A percentile compares a stretch with the other conserved stretches of the same genome.
phyloP scores from a whole-genome alignment of 2,329 filamentous ascomycete genomes.

The Alternaria viburni region DNA sequence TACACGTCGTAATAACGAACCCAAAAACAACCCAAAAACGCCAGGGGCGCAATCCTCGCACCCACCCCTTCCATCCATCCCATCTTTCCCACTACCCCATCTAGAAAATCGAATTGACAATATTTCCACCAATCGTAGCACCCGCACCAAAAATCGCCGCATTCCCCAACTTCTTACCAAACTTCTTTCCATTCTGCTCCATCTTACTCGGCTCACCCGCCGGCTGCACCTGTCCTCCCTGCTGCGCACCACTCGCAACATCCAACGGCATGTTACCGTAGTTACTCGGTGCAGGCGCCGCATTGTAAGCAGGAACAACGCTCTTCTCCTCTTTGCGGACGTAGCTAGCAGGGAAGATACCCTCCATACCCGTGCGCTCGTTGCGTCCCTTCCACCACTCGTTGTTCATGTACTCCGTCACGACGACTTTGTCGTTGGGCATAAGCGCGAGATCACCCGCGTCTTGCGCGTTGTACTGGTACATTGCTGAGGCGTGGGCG shows the following conservation, averaged over 20 bases:
- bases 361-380: constrained; percentile 79
- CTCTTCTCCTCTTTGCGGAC: constrained; percentile 73
- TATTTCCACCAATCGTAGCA: constrained; percentile 86
- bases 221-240: neutral
- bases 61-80: too few species aligned
- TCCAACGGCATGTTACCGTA: constrained; percentile 78
- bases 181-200: constrained; percentile 84
- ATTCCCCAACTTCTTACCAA: constrained; percentile 91
- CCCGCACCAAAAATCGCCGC: constrained; percentile 91
- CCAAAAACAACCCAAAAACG: neutral
- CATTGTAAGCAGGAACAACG: constrained; percentile 47
- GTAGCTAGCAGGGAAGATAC: constrained; percentile 95
- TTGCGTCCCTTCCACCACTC: constrained; percentile 97
- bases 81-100: too few species aligned
- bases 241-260: constrained; percentile 64
- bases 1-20: neutral
- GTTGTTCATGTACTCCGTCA: constrained; percentile 92
- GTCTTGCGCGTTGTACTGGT: constrained; percentile 81
- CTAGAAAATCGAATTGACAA: constrained; percentile 62
- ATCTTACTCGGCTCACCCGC: constrained; percentile 67
- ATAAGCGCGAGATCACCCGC: constrained; percentile 81
- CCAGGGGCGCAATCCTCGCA: too few species aligned
- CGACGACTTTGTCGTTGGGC: constrained; percentile 78
- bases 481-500: constrained; percentile 78
- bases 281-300: constrained; percentile 60